Evolutionary conservation across 768 basidiomycete genomes (phyloP).

Genomic region (Epithele typhae): DNA sequence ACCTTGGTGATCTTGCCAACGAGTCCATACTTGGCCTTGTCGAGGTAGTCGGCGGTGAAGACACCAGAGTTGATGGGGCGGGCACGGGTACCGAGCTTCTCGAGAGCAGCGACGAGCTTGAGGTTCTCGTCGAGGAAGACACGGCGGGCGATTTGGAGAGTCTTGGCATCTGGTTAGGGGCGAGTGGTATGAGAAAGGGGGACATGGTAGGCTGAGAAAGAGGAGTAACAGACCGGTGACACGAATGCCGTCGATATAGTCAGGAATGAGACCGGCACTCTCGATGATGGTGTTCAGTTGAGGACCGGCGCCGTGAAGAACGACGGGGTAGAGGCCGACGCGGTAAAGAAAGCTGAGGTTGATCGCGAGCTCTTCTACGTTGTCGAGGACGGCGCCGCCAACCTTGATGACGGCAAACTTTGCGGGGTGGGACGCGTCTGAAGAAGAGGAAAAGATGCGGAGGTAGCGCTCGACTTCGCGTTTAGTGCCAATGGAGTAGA

Average conservation of each 20-base stretch:
- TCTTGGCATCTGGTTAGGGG: constrained; percentile 70
- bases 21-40: constrained; percentile 89
- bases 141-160: constrained; percentile 88
- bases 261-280: constrained; percentile 86
- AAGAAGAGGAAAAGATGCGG: constrained; percentile 94
- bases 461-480: constrained; percentile 98
- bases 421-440: constrained; percentile 83
- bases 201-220: too few relatives aligned
- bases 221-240: constrained; percentile 70
- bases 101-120: constrained; percentile 88
- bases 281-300: constrained; percentile 95
- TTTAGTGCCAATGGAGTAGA: constrained; percentile 96
- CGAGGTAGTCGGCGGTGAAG: constrained; percentile 95
- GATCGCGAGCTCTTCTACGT: constrained; percentile 90
- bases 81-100: constrained; percentile 92
- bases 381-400: constrained; percentile 90
- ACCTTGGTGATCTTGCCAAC: constrained; percentile 94
- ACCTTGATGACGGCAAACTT: constrained; percentile 99
- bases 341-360: constrained; percentile 96
- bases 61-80: constrained; percentile 98
- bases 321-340: constrained; percentile 95
- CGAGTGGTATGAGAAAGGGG: background rate
- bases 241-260: constrained; percentile 96
- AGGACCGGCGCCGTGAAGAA: constrained; percentile 95
- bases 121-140: constrained; percentile 98